These are phyloP conservation scores for Tylopilus sp. DNA, from an alignment of 768 basidiomycete species.

Conservation along the genomic window DNA sequence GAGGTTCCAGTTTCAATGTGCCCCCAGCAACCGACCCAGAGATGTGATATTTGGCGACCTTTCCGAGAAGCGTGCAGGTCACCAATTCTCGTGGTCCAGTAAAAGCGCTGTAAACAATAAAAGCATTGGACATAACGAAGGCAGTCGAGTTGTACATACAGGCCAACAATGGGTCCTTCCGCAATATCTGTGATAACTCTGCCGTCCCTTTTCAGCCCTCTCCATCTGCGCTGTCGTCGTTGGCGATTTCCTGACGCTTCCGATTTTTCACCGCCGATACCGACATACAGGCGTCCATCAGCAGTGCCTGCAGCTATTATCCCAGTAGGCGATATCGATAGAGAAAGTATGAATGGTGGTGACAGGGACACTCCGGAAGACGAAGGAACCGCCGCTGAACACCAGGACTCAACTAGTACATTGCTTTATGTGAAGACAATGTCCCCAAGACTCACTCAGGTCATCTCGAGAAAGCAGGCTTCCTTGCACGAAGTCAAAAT, in stretches of 20 bases:
- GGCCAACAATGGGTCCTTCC: slow-evolving; percentile 69
- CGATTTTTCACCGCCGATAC: slow-evolving; percentile 61
- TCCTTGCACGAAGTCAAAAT: slow-evolving; percentile 61
- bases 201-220: slow-evolving; percentile 53
- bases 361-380: slow-evolving; percentile 55
- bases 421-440: neutral
- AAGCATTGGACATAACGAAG: neutral
- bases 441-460: slow-evolving; percentile 47
- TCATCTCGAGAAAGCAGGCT: slow-evolving; percentile 55
- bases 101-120: slow-evolving; percentile 43
- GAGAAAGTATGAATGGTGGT: slow-evolving; percentile 70
- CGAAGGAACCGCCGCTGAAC: slow-evolving; percentile 36
- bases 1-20: slow-evolving; percentile 38
- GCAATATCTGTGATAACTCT: slow-evolving; percentile 50
- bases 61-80: slow-evolving; percentile 61
- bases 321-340: slow-evolving; percentile 56
- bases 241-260: slow-evolving; percentile 34
- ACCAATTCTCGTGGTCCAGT: slow-evolving; percentile 42
- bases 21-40: slow-evolving; percentile 36
- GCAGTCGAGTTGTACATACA: slow-evolving; percentile 42
- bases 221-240: slow-evolving; percentile 66
- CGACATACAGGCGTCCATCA: slow-evolving; percentile 70
- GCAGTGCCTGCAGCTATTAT: slow-evolving; percentile 69
- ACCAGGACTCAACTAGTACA: slow-evolving; percentile 1
- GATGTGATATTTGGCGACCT: slow-evolving; percentile 48